phyloP scores from a whole-genome alignment of 257 asterid species.

The Capsicum baccatum region DNA sequence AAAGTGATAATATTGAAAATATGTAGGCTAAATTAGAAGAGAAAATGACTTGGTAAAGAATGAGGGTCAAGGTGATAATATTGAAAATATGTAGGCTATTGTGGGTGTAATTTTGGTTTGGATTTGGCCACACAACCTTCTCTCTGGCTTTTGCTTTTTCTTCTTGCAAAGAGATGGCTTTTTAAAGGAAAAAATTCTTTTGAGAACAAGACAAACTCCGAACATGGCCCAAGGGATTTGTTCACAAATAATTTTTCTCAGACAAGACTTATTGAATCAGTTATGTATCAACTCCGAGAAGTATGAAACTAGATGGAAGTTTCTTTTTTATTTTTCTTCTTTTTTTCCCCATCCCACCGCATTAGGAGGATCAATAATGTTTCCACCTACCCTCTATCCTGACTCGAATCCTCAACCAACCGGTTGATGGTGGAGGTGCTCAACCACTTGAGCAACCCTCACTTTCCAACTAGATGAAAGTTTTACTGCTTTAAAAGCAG shows the following conservation, averaged over 20 bases:
- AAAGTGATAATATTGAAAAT: neutral
- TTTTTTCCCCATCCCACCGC: neutral
- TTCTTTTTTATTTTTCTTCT: neutral
- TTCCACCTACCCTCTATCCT: neutral
- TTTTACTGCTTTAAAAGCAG: neutral
- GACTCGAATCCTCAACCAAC: neutral
- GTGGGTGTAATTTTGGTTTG: conserved; percentile 6
- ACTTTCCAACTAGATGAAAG: conserved; percentile 2
- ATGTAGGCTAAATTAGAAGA: neutral
- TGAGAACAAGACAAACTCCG: neutral
- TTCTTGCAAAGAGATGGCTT: neutral
- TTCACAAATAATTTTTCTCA: neutral
- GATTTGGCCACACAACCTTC: neutral
- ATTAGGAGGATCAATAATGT: neutral
- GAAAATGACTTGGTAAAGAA: neutral
- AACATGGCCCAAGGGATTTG: neutral
- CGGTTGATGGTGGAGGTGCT: neutral
- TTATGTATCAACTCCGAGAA: neutral
- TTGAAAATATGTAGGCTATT: conserved; percentile 9
- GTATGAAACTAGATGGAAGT: neutral
- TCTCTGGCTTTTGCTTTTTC: neutral
- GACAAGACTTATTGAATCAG: neutral
- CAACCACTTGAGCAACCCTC: neutral
- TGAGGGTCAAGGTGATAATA: neutral
- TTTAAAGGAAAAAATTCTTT: neutral